Evolutionary conservation across 2,329 filamentous ascomycete genomes (phyloP), one percentile per base, ranked within the genome.

Genomic region (Phialophora chinensis): DNA sequence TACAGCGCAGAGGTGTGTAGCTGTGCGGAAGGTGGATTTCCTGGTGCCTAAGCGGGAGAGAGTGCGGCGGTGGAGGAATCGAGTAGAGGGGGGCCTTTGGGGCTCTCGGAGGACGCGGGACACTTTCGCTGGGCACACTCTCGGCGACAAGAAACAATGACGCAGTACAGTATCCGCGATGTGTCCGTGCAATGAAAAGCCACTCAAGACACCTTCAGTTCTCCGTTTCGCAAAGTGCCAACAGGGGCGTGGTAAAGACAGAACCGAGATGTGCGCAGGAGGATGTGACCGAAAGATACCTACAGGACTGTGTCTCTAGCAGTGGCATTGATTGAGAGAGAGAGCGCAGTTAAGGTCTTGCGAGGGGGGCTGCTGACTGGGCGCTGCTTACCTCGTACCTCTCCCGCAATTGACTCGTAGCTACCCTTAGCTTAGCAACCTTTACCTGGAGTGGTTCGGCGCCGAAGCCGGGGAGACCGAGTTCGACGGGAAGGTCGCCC

Each of bases 331-430:
- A n/a, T n/a, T n/a, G n/a, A n/a, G n/a, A n/a, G n/a, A 61, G 59
- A 61, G 31, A 35, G 14, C 25, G 53, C 31, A 54, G 47, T 42
- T 42, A 10, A 54, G 59, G 59, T 42, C 58, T 35, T 12, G 31
- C 31, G 1, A 49, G 44, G 31, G 27, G 27, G 58, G 29, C 25
- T 52, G 59, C 59, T 61, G 59, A 61, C 59, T 61, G 29, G 59
- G 59, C 31, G 49, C 7, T 61, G 59, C 59, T 61, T 54, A 61
- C 59, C 58, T 61, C 59, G 54, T 54, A 61, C 59, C 58, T 61
- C 33, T 33, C 57, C 38, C 33, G 42, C 55, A 58, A 2, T 10
- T 20, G 27, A 23, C 42, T 23, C 5, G 56, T 14, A 57, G 49
- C 25, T 23, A 27, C 25, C 25, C 25, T 5, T 4, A 20, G 47